A percentile compares a stretch with the other conserved stretches of the same genome.
These are phyloP conservation scores for Leonotis leonurus DNA, from an alignment of 257 asterid genomes.

Conservation along the genomic window DNA sequence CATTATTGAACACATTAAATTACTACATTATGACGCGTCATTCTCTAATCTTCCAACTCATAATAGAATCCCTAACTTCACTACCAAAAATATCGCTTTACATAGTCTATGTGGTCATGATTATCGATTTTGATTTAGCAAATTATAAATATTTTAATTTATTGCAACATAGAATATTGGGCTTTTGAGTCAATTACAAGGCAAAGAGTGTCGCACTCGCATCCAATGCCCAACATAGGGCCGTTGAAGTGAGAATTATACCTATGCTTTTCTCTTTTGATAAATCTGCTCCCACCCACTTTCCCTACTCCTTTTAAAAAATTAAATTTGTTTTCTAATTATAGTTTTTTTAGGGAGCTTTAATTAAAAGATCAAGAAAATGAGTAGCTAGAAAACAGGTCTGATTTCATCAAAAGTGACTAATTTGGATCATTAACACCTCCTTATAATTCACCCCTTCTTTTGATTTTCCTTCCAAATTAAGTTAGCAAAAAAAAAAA, in stretches of 20 bases:
- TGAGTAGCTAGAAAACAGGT: neutral
- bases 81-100: conserved; percentile 5
- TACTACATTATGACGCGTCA: conserved; percentile 16
- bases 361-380: neutral
- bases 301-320: neutral
- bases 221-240: conserved; percentile 26
- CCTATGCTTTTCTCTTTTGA: conserved; percentile 1
- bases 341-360: neutral
- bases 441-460: neutral
- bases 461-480: neutral
- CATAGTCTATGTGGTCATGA: conserved; percentile 8
- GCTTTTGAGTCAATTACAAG: conserved; percentile 23
- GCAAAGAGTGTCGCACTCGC: conserved; percentile 18
- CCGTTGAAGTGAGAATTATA: conserved; percentile 14
- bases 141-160: neutral
- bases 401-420: conserved; percentile 19
- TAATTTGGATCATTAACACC: neutral
- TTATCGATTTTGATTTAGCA: conserved; percentile 12
- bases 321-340: neutral
- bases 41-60: conserved; percentile 26
- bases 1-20: conserved; percentile 14
- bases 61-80: neutral
- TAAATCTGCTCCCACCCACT: conserved; percentile 13
- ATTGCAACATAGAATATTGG: neutral
- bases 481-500: no score